Base-by-base conservation (phyloP, 441 rosid genomes). In the Jatropha multifida region DNA sequence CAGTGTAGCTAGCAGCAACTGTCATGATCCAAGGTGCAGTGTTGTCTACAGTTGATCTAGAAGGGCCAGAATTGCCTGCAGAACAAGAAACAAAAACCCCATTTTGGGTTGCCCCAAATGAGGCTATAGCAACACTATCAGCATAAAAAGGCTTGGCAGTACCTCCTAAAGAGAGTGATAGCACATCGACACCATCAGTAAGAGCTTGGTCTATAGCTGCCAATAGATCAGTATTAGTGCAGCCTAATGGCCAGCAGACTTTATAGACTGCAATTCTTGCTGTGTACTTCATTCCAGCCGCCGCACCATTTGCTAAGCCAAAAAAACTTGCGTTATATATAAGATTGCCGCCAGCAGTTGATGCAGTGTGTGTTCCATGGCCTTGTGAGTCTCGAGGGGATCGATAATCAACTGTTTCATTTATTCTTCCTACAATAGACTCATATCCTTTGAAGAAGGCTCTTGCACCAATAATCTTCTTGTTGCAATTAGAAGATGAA, bases 361-460 rank as follows among this genome's bases (percentile, higher is more conserved):
- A 89, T n/a, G 97, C 93, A 0, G 94, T 94, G 81, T 92, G 93
- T 10, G 97, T 94, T 4, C 97, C 97, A 38, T 94, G 98, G 58
- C 96, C 96, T 41, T 89, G 92, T 1, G 98, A 86, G 60, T 94
- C 97, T 48, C 92, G 84, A 3, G 98, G 90, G 0, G 98, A 94
- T 32, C 84, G 60, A 76, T 83, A 90, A 83, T 94, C 93, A 8
- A 82, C 74, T 7, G 92, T 94, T 4, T 89, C 88, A 18, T 88
- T 79, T 10, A 86, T 86, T 37, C 81, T 86, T 11, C 85, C 91
- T 3, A 67, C 77, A 1, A 74, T 63, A 0, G 88, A 55, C n/a
- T 89, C 93, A 41, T 88, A 93, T 42, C 97, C 96, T 27, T 89
- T 89, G 15, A 88, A 78, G 82, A 92, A 94, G 58, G 90, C 85